These are phyloP conservation scores for Litsea cubeba DNA, from an alignment of 164 flowering plant genomes.

Conservation along the genomic window DNA sequence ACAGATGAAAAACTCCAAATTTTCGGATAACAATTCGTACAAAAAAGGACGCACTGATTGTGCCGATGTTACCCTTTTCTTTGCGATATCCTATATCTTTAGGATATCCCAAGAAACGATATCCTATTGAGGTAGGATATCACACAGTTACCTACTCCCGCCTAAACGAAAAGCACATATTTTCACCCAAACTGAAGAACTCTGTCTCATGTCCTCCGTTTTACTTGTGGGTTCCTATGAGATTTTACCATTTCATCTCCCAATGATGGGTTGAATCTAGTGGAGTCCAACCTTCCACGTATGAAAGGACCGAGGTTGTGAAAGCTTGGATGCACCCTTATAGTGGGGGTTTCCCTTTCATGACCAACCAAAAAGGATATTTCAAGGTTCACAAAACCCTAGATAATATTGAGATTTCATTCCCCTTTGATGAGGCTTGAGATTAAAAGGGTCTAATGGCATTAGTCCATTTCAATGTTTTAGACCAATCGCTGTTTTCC, in stretches of 20 bases:
- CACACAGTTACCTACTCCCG: too few relatives aligned
- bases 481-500: background rate
- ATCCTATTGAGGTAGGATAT: too few relatives aligned
- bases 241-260: background rate
- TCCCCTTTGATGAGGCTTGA: background rate
- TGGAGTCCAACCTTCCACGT: constrained; percentile 64
- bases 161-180: too few relatives aligned
- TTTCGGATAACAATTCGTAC: too few relatives aligned
- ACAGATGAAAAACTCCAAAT: too few relatives aligned
- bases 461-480: constrained; percentile 8
- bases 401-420: background rate
- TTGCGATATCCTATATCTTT: too few relatives aligned
- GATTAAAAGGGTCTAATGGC: background rate
- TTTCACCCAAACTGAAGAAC: too few relatives aligned
- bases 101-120: too few relatives aligned
- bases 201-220: too few relatives aligned
- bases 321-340: constrained; percentile 23
- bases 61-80: too few relatives aligned
- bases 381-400: constrained; percentile 4
- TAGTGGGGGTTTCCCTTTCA: constrained; percentile 12
- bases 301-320: constrained; percentile 27
- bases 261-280: constrained; percentile 52
- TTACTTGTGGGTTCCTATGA: too few relatives aligned
- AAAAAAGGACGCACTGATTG: too few relatives aligned
- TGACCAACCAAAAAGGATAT: background rate